Evolutionary conservation across 805 yeast species (phyloP).

Genomic region (Metschnikowia vanudenii): DNA sequence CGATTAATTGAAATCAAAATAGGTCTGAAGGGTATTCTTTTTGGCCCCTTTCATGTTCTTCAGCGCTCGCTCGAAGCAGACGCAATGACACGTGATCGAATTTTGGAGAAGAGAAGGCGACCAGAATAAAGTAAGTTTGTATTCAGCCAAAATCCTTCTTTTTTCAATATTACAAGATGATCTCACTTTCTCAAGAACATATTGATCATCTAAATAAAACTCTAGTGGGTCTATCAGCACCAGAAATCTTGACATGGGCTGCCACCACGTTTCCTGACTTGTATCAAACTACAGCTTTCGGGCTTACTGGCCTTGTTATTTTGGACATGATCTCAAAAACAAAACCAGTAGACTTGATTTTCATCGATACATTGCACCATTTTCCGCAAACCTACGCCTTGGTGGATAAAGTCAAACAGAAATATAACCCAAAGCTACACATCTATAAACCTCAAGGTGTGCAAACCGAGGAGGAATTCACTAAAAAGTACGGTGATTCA

Average conservation of each 20-base stretch:
- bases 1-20: no score
- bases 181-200: conserved; percentile 42
- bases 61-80: background rate
- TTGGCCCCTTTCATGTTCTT: background rate
- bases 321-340: conserved; percentile 66
- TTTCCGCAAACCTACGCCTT: conserved; percentile 90
- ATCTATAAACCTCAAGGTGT: conserved; percentile 65
- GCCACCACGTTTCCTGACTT: conserved; percentile 76
- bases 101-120: background rate
- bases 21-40: background rate
- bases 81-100: conserved; percentile 20
- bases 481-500: conserved; percentile 63
- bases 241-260: conserved; percentile 80
- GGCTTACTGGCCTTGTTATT: conserved; percentile 87
- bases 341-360: conserved; percentile 67
- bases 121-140: conserved; percentile 1
- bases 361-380: conserved; percentile 88
- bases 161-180: conserved; percentile 9
- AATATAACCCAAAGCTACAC: conserved; percentile 59
- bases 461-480: conserved; percentile 60
- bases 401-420: conserved; percentile 53
- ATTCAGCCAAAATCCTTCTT: background rate
- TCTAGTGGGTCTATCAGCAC: conserved; percentile 57
- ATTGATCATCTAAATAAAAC: conserved; percentile 64
- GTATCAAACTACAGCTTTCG: conserved; percentile 93